Base-by-base conservation (phyloP, 768 basidiomycete genomes). In the Leucocoprinus sp. region DNA sequence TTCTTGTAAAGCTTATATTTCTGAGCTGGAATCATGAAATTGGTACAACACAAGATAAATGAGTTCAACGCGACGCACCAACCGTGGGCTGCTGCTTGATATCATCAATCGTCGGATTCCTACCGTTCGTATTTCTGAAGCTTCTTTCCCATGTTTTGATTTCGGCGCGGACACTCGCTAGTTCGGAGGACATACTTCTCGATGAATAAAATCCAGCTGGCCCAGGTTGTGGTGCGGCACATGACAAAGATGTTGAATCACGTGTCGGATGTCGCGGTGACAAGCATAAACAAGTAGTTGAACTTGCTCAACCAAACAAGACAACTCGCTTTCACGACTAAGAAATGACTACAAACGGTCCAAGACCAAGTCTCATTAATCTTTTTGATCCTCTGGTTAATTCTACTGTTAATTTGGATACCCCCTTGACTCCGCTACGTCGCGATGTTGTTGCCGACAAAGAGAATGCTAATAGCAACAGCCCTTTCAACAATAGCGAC, bases 1-100 rank as follows among this genome's bases (percentile, higher is more conserved):
- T 73, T 79, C 71, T 89, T 90, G 71, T 90, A 88, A 23, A 76
- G 71, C 61, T 74, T 89, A 68, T 91, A 91, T 60, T 84, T 88
- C 52, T 77, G 74, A 50, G 83, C 87, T 90, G 57, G 9, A 49
- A 41, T 37, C 28, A 38, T 29, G 52, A 38, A 46, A 38, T 50
- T 57, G 55, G 54, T 46, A 31, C 19, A 43, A 50, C 43, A n/a
- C 5, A 36, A 36, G 15, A 41, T 12, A 29, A 52, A 18, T 24
- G 37, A 27, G 34, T 41, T 41, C 29, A 37, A 43, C 36, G 39
- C 12, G 35, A 62, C 78, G 52, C 45, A 89, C 87, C 84, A 49
- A 89, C 79, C 41, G 56, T 54, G 5, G 77, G 77, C 14, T 72
- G 66, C 34, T 70, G 64, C 57, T 70, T 82, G 44, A 90, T 88